phyloP scores from a whole-genome alignment of 129 eudicot species.

The Logfia minima region DNA sequence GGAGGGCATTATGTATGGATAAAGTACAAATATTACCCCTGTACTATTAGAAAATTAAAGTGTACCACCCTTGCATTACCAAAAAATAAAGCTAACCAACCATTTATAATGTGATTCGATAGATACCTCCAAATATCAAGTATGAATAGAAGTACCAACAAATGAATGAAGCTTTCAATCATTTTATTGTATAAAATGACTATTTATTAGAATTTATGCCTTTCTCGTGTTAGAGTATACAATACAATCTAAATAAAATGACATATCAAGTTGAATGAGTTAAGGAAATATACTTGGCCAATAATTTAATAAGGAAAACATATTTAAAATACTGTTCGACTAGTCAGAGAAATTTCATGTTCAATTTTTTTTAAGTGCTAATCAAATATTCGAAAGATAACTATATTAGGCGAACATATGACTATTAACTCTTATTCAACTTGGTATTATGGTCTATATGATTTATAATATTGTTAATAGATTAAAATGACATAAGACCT shows the following conservation, averaged over 20 bases:
- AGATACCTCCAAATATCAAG: not conserved
- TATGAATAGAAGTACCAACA: not conserved
- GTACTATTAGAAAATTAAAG: not conserved
- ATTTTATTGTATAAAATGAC: not conserved
- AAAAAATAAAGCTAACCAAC: no score
- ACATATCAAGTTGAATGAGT: no score
- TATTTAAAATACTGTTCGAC: no score
- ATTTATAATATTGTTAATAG: no score
- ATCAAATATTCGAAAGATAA: no score
- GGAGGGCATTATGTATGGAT: slow-evolving; percentile 25
- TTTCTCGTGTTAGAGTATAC: no score
- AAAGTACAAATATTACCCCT: slow-evolving; percentile 12
- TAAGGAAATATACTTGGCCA: no score
- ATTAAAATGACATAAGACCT: not conserved
- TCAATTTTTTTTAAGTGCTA: no score
- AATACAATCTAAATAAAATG: no score
- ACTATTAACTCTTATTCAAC: not conserved
- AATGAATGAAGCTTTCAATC: not conserved
- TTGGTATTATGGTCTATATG: not conserved
- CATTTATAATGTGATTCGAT: not conserved
- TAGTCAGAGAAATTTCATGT: no score
- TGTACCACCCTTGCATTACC: not conserved
- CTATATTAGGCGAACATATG: no score
- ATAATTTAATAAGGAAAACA: no score
- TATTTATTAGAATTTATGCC: not conserved